Evolutionary conservation across 1,284 basidiomycete species (phyloP), one percentile per base, ranked within the genome.

Genomic region (Ceratobasidium sp.): DNA sequence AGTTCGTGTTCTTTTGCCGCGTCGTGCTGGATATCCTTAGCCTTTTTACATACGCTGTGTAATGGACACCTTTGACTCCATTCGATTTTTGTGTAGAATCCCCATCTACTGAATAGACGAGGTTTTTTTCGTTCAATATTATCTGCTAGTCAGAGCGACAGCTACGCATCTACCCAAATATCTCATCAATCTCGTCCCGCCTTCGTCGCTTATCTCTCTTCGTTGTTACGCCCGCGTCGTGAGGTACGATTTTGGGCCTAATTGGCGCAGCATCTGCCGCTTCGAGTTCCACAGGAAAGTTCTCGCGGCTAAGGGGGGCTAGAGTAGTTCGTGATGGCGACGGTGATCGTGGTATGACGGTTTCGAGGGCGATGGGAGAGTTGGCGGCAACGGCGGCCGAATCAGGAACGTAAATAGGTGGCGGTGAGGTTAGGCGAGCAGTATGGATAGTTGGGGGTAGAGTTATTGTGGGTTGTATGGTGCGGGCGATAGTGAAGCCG

Each of bases 101-200:
- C 73, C 73, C 73, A 76, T 66, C 42, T 66, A 66, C 46, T 76
- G 73, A 76, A 76, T 76, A 76, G 64, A 76, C 73, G 73, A 66
- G 73, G 40, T 76, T 42, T 52, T 76, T 66, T 50, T 48, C 56
- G 44, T 42, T 64, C 28, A 2, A 38, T 38, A 4, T 48, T n/a
- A n/a, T n/a, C 54, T 61, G 28, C 70, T 40, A 15, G 44, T 17
- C 28, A 40, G 17, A 17, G 44, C 1, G 13, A n/a, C 15, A 13
- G 44, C 71, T 1, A 50, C 28, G 28, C 3, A 7, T 38, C 62
- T 75, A 80, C 7, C 88, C 89, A 82, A 93, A 93, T 42, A 93
- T 92, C 33, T 89, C 89, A 80, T 93, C 92, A 52, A 93, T 92
- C 82, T 91, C 91, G 80, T 92, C 88, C 42, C 81, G 81, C 80